Evolutionary conservation across 441 rosid species (phyloP).

Genomic region (Syzygium syzygioides): DNA sequence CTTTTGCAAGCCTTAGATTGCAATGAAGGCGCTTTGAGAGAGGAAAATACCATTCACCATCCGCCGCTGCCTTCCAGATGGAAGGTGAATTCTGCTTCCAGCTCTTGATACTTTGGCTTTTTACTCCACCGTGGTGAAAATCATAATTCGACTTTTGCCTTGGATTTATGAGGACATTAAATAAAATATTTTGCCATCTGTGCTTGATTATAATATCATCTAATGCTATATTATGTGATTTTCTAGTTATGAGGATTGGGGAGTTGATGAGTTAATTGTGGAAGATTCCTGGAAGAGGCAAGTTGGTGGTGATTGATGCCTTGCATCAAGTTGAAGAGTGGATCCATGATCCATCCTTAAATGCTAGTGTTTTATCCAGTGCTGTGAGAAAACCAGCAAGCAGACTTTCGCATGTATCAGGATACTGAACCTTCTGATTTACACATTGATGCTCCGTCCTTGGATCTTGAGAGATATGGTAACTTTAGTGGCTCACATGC

Average conservation of each 20-base stretch:
- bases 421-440: neutral
- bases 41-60: constrained; percentile 87
- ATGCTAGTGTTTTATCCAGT: neutral
- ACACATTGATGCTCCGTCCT: neutral
- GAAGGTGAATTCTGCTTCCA: constrained; percentile 43
- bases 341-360: neutral
- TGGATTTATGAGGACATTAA: neutral
- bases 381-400: neutral
- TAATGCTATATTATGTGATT: neutral
- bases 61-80: constrained; percentile 73
- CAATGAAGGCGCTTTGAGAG: constrained; percentile 86
- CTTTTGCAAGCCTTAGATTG: constrained; percentile 40
- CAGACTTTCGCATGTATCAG: neutral
- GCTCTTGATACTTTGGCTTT: neutral
- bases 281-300: constrained; percentile 97
- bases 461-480: neutral
- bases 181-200: neutral
- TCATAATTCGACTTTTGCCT: neutral
- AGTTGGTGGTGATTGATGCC: constrained; percentile 67
- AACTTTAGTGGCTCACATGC: neutral
- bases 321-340: neutral
- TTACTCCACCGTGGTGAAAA: neutral
- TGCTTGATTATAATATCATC: neutral
- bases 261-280: constrained; percentile 82
- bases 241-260: constrained; percentile 84